Evolutionary conservation across 225 moss, liverwort and hornwort species (phyloP).

Genomic region (Pseudisothecium myosuroides): DNA sequence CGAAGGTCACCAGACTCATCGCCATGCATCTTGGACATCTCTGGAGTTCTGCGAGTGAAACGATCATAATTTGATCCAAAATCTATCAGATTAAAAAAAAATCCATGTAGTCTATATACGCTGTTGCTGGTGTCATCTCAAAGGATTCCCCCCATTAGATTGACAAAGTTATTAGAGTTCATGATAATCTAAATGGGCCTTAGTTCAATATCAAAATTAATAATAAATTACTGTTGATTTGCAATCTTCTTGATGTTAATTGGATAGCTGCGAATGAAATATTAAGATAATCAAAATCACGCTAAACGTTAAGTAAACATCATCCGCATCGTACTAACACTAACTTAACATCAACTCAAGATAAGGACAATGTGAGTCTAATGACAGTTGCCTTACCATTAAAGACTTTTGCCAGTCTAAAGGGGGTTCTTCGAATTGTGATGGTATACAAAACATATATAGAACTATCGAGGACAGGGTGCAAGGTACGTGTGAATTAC

Average conservation of each 20-base stretch:
- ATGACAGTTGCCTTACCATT: not conserved
- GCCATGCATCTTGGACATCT: constrained; percentile 80
- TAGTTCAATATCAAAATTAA: not conserved
- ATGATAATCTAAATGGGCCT: not conserved
- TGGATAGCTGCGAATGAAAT: not conserved
- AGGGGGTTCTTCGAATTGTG: not conserved
- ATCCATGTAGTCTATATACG: not conserved
- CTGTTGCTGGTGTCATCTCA: not conserved
- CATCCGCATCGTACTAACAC: not conserved
- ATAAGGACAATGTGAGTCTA: not conserved
- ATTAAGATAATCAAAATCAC: not conserved
- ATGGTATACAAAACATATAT: not conserved
- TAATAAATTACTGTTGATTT: not conserved
- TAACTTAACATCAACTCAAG: not conserved
- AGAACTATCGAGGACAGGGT: not conserved
- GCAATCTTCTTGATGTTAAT: not conserved
- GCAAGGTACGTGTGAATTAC: constrained; percentile 15
- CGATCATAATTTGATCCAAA: constrained; percentile 8
- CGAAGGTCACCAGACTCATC: constrained; percentile 62
- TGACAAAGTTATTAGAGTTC: not conserved
- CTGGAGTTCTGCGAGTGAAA: constrained; percentile 60
- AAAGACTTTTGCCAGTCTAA: not conserved
- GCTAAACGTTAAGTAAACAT: not conserved
- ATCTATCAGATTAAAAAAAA: not conserved
- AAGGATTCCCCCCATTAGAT: not conserved